A percentile compares a stretch with the other conserved stretches of the same genome.
phyloP scores from a whole-genome alignment of 2,329 filamentous ascomycete species.

The Polychaeton citri region DNA sequence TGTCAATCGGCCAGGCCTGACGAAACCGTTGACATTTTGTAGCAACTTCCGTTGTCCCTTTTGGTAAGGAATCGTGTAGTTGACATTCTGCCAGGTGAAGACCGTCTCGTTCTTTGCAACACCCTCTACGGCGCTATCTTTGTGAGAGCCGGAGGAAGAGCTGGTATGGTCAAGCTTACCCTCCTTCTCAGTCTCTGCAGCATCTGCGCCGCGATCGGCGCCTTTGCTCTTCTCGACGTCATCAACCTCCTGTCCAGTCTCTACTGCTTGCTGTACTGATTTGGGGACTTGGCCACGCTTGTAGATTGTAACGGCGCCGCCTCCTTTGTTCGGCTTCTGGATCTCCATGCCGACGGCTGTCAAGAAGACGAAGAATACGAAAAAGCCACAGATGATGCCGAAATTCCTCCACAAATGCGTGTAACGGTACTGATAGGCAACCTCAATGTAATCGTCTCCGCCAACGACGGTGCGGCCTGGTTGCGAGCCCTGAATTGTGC shows the following conservation, averaged over 20 bases:
- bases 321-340: conserved; percentile 45
- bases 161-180: conserved; percentile 4
- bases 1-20: conserved; percentile 36
- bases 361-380: conserved; percentile 30
- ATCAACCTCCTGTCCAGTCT: conserved; percentile 42
- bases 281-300: conserved; percentile 55
- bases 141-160: conserved; percentile 21
- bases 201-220: conserved; percentile 36
- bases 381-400: conserved; percentile 39
- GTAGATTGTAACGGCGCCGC: conserved; percentile 52
- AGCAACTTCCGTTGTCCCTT: conserved; percentile 32
- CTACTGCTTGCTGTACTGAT: conserved; percentile 51
- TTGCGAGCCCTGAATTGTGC: conserved; percentile 43
- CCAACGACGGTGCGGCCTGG: conserved; percentile 40
- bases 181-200: conserved; percentile 13
- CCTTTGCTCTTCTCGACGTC: conserved; percentile 27
- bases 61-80: conserved; percentile 36
- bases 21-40: conserved; percentile 35
- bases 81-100: conserved; percentile 40
- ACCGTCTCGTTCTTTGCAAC: conserved; percentile 40
- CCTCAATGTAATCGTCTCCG: conserved; percentile 41
- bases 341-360: conserved; percentile 25
- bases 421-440: conserved; percentile 44
- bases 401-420: conserved; percentile 48
- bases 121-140: conserved; percentile 40